phyloP scores from a whole-genome alignment of 1,284 basidiomycete species.

The Cryptococcus amylolentus region DNA sequence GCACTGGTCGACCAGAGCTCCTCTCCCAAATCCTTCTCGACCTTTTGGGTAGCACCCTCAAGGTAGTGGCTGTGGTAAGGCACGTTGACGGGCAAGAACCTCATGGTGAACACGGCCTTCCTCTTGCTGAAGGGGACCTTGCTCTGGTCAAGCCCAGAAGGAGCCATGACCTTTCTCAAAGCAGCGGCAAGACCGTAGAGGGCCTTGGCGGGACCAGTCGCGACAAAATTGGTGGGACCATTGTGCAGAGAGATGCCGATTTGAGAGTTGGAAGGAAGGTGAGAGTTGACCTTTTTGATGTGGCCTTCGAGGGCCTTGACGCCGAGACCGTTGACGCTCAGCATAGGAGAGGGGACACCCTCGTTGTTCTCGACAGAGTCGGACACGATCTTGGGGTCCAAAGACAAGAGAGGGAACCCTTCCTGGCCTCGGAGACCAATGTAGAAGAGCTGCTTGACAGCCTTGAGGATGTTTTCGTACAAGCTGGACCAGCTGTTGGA shows the following conservation, averaged over 20 bases:
- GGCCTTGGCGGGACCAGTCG: conserved; percentile 88
- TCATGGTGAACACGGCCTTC: conserved; percentile 86
- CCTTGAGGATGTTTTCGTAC: conserved; percentile 71
- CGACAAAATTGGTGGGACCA: conserved; percentile 83
- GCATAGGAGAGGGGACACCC: conserved; percentile 89
- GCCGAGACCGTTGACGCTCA: conserved; percentile 79
- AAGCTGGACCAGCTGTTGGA: conserved; percentile 74
- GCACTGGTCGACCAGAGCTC: conserved; percentile 76
- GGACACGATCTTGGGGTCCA: conserved; percentile 82
- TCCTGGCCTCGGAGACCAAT: conserved; percentile 90
- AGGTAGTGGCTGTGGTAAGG: conserved; percentile 94
- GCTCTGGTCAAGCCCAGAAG: conserved; percentile 84
- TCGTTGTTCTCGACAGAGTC: conserved; percentile 90
- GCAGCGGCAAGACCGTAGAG: conserved; percentile 89
- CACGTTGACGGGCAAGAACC: conserved; percentile 90
- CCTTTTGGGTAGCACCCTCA: conserved; percentile 62
- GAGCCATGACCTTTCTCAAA: conserved; percentile 83
- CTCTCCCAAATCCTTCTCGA: conserved; percentile 71
- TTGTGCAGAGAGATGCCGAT: conserved; percentile 87
- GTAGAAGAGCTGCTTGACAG: conserved; percentile 87
- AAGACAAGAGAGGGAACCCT: conserved; percentile 86
- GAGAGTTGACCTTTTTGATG: conserved; percentile 81
- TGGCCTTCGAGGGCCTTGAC: conserved; percentile 76
- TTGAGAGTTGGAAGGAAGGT: conserved; percentile 74
- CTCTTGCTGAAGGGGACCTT: conserved; percentile 91